phyloP scores from a whole-genome alignment of 129 eudicot species.

The Smallanthus sonchifolius region DNA sequence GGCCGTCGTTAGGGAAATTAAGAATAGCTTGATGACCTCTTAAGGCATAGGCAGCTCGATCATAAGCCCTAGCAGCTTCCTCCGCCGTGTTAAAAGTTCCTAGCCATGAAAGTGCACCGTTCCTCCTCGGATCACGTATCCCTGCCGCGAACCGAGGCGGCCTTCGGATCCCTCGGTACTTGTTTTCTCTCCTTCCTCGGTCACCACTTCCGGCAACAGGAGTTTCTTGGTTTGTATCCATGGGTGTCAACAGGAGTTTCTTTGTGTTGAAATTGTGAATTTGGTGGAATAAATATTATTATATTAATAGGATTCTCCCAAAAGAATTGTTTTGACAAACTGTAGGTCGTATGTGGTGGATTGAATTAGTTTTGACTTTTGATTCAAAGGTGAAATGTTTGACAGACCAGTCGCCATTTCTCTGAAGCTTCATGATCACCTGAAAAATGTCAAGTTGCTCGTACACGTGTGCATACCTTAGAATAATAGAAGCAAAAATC shows the following conservation, averaged over 20 bases:
- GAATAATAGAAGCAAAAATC: background rate
- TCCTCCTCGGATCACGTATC: conserved; percentile 68
- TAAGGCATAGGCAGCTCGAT: conserved; percentile 65
- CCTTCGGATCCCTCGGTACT: conserved; percentile 65
- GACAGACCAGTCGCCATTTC: conserved; percentile 16
- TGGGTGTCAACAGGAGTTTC: background rate
- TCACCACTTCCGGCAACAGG: conserved; percentile 1
- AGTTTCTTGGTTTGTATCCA: conserved; percentile 24
- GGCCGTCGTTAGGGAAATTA: conserved; percentile 79
- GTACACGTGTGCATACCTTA: conserved; percentile 18
- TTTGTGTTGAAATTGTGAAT: background rate
- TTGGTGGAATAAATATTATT: conserved; percentile 9
- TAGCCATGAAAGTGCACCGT: conserved; percentile 75
- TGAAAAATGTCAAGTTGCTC: conserved; percentile 9
- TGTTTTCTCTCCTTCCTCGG: conserved; percentile 32
- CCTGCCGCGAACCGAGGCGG: conserved; percentile 85
- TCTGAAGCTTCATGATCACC: conserved; percentile 15
- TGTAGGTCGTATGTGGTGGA: conserved; percentile 34
- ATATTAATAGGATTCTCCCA: background rate
- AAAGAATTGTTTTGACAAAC: background rate
- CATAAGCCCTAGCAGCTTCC: conserved; percentile 87
- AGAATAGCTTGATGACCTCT: conserved; percentile 82
- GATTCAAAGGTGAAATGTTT: conserved; percentile 10
- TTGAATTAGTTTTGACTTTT: conserved; percentile 15
- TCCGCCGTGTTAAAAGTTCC: conserved; percentile 80